Base-by-base conservation (phyloP, 805 yeast genomes). In the Myxozyma kluyveri region DNA sequence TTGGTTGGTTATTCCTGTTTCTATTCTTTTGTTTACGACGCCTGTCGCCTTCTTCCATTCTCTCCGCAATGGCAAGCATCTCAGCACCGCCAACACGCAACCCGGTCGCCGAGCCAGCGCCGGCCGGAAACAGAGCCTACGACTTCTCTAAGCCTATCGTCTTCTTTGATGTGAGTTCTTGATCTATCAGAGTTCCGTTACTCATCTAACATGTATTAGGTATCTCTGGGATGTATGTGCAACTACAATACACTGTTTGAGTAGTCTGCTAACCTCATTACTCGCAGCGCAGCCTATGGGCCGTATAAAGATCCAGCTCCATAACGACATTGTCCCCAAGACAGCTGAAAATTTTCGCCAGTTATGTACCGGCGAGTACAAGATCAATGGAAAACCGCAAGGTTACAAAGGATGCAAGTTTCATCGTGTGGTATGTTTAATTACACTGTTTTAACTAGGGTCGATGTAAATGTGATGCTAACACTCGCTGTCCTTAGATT, bases 321-420 rank as follows among this genome's bases (percentile, higher is more conserved):
- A 64, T 58, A 65, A 70, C 4, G 70, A 69, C 5, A 61, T 65
- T 18, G 61, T 75, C 10, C 81, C 81, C 1, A 64, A 61, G 64
- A 77, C 82, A 0, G 56, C 71, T 18, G 82, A 78, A 55, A 78
- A 78, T 61, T 77, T 78, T 61, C 66, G 82, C 26, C 80, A 76
- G 57, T 72, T 76, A 50, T 77, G 81, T 61, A 77, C 80, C 0
- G 80, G 80, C 4, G 81, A 77, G 52, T 67, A 68, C 59, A 58
- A 68, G 21, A 68, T 69, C 45, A 62, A 67, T 41, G 67, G 69
- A 1, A 55, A 63, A 4, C 78, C 81, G 0, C 64, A 72, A 4
- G 80, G 80, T 2, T 77, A 76, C 60, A 75, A 75, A 57, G 50
- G 52, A 10, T 42, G 43, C 21, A 45, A 52, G 18, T 55, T 57